These are phyloP conservation scores for Filosporella fistucella DNA, from an alignment of 495 filamentous ascomycete species.

Conservation along the genomic window DNA sequence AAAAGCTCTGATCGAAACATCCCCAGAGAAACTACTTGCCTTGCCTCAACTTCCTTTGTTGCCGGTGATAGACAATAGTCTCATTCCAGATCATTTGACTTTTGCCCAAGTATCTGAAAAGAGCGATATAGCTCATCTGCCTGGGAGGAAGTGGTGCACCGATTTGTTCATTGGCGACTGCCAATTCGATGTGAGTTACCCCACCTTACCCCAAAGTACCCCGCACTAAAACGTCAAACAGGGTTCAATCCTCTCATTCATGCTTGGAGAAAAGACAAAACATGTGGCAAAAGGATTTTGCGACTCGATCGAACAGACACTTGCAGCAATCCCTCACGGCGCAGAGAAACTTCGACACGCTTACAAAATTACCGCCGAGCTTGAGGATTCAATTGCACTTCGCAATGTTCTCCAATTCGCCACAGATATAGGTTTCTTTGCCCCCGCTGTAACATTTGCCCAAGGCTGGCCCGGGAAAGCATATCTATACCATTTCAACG, in stretches of 20 bases:
- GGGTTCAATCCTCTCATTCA: conserved; percentile 4
- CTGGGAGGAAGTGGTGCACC: conserved; percentile 3
- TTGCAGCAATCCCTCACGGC: neutral
- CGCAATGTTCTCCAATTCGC: conserved; percentile 30
- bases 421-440: conserved; percentile 36
- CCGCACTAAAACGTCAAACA: too few species aligned
- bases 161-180: conserved; percentile 7
- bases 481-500: conserved; percentile 45
- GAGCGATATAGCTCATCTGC: neutral
- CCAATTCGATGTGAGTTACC: conserved; percentile 8
- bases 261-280: neutral
- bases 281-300: neutral
- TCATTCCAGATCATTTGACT: neutral
- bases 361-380: conserved; percentile 3
- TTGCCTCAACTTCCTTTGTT: neutral
- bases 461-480: conserved; percentile 33
- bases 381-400: conserved; percentile 30
- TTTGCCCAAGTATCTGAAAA: conserved; percentile 1
- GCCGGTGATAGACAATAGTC: conserved; percentile 1
- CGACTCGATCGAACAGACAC: neutral
- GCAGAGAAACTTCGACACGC: neutral
- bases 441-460: conserved; percentile 31
- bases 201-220: neutral
- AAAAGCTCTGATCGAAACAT: neutral
- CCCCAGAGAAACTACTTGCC: neutral